These are phyloP conservation scores for Phoma sp. DNA, from an alignment of 2,329 filamentous ascomycete species.

Conservation along the genomic window DNA sequence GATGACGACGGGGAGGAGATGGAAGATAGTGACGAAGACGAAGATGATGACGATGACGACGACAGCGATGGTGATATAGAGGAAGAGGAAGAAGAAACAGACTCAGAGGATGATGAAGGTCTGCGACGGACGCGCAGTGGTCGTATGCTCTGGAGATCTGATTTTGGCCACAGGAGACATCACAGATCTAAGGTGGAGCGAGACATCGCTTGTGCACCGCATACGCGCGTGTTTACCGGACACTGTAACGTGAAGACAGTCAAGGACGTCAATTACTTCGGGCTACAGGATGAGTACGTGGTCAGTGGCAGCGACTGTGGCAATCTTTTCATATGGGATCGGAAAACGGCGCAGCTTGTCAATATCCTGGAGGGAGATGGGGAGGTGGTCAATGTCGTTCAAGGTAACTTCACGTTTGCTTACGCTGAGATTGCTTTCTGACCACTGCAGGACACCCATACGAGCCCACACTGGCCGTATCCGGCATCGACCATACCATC, in stretches of 20 bases:
- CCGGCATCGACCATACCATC: slow-evolving; percentile 71
- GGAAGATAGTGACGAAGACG: slow-evolving; percentile 7
- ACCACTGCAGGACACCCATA: slow-evolving; percentile 63
- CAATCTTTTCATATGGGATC: slow-evolving; percentile 73
- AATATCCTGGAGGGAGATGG: slow-evolving; percentile 71
- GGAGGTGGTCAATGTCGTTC: slow-evolving; percentile 73
- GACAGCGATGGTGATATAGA: slow-evolving; percentile 44
- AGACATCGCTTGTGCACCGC: slow-evolving; percentile 61
- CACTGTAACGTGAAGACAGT: slow-evolving; percentile 72
- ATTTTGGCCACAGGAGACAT: slow-evolving; percentile 53
- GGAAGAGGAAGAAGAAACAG: slow-evolving; percentile 38
- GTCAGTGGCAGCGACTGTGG: slow-evolving; percentile 71
- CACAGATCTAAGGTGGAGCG: slow-evolving; percentile 59
- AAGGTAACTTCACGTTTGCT: slow-evolving; percentile 48
- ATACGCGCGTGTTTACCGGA: slow-evolving; percentile 64
- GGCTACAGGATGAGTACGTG: slow-evolving; percentile 70
- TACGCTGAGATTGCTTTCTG: not conserved
- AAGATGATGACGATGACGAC: slow-evolving; percentile 34
- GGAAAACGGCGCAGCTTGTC: slow-evolving; percentile 64
- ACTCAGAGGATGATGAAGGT: slow-evolving; percentile 42
- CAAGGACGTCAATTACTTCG: slow-evolving; percentile 73
- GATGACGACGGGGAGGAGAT: not conserved
- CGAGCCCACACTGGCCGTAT: slow-evolving; percentile 69
- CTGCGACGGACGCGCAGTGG: slow-evolving; percentile 44
- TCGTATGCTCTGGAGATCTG: slow-evolving; percentile 55